phyloP scores from a whole-genome alignment of 176 grass and related monocot species.

The Elaeis guineensis region DNA sequence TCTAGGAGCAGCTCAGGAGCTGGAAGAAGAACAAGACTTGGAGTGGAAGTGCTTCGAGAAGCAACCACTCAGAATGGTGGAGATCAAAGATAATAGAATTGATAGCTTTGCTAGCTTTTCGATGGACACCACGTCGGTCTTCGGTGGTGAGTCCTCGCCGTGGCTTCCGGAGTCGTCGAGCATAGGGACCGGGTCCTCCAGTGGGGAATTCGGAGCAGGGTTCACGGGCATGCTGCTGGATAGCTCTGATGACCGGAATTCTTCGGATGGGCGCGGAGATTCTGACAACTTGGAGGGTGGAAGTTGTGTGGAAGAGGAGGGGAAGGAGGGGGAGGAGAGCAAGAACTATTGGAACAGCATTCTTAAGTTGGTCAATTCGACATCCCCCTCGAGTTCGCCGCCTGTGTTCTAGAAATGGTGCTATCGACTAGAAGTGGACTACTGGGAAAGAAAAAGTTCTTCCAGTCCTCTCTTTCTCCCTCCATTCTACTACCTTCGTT shows the following conservation, averaged over 20 bases:
- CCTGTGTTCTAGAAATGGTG: slow-evolving; percentile 38
- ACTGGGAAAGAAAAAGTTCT: slow-evolving; percentile 21
- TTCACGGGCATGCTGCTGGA: slow-evolving; percentile 60
- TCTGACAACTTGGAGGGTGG: slow-evolving; percentile 43
- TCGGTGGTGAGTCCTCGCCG: slow-evolving; percentile 20
- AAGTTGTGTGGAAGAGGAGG: slow-evolving; percentile 23
- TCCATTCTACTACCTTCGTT: no score
- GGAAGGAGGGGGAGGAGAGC: slow-evolving; percentile 45
- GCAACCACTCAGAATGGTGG: slow-evolving; percentile 14
- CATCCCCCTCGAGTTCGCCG: slow-evolving; percentile 36
- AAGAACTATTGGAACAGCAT: slow-evolving; percentile 90
- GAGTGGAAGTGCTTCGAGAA: slow-evolving; percentile 51
- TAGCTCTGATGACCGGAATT: slow-evolving; percentile 35
- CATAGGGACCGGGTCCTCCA: not conserved
- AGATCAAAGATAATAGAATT: slow-evolving; percentile 3
- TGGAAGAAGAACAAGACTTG: slow-evolving; percentile 8
- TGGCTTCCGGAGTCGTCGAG: slow-evolving; percentile 40
- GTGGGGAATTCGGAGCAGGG: slow-evolving; percentile 25
- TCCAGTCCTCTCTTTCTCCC: not conserved
- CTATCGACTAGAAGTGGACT: slow-evolving; percentile 13
- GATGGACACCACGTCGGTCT: not conserved
- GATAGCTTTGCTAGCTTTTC: slow-evolving; percentile 22
- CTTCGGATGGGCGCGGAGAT: slow-evolving; percentile 57
- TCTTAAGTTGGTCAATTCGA: slow-evolving; percentile 63
- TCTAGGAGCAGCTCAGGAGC: slow-evolving; percentile 5